Evolutionary conservation across 306 rosid genomes (phyloP).

Genomic region (Cucurbita maxima): DNA sequence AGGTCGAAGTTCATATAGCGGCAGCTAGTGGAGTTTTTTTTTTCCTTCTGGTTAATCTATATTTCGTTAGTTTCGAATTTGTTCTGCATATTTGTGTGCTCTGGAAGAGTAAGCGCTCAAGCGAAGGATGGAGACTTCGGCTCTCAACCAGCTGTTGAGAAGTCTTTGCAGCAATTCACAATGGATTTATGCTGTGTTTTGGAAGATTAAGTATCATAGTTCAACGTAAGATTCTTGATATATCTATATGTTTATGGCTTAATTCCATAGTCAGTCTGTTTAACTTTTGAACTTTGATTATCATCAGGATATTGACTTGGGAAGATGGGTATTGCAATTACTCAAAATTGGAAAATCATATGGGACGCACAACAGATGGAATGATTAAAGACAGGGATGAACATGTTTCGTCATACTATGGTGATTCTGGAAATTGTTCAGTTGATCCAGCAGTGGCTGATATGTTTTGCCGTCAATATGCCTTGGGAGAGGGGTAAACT

Average conservation of each 20-base stretch:
- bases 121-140: conserved; percentile 43
- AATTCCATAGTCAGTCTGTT: neutral
- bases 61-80: conserved; percentile 12
- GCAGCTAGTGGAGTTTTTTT: conserved; percentile 42
- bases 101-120: neutral
- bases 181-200: conserved; percentile 84
- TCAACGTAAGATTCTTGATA: conserved; percentile 17
- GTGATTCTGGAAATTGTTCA: conserved; percentile 26
- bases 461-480: conserved; percentile 47
- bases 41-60: neutral
- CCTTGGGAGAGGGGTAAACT: conserved; percentile 66
- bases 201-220: conserved; percentile 55
- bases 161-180: conserved; percentile 47
- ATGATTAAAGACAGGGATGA: conserved; percentile 14
- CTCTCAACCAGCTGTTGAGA: conserved; percentile 40
- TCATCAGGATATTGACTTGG: conserved; percentile 64
- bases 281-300: neutral
- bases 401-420: conserved; percentile 18
- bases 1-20: conserved; percentile 78
- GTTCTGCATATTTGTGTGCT: conserved; percentile 2
- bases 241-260: neutral
- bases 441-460: conserved; percentile 36
- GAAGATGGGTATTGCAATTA: conserved; percentile 52
- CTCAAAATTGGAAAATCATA: conserved; percentile 24
- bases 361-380: conserved; percentile 17